Evolutionary conservation across 306 rosid genomes (phyloP), one percentile per base, ranked within the genome.

Genomic region (Echinosophora koreensis): DNA sequence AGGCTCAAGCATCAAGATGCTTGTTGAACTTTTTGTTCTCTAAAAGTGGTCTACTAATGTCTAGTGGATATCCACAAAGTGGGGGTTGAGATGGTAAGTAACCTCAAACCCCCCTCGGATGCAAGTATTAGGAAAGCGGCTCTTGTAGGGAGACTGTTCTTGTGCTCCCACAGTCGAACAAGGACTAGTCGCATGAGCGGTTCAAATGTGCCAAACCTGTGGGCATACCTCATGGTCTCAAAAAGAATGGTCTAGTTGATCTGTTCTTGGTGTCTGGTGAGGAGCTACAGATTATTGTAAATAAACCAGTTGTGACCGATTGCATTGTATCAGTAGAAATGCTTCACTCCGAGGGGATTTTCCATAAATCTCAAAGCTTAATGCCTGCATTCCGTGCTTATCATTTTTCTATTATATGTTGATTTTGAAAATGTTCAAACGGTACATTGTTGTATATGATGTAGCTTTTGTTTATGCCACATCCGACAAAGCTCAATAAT

Each of bases 391-490:
- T 44, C 14, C 49, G n/a, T 75, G 52, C 16, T 63, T 38, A 56
- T 55, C 32, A 42, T 59, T 34, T 49, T 11, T 47, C 39, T 10
- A 28, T 32, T 12, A 16, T 38, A 44, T 57, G 71, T 79, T 79
- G 66, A 71, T 78, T 22, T 4, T 2, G 58, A 61, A 71, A 69
- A 16, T 27, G 61, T 70, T 61, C 56, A 69, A 70, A 27, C 39
- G 50, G 34, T 59, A 7, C 18, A 69, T 34, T 57, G 67, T 66
- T 77, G 50, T 54, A 66, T 76, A 30, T 49, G 8, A 30, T 49
- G 8, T n/a, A 18, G 13, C 42, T 50, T 61, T 10, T 60, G 17
- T 16, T 16, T 34, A 17, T 59, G 8, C 4, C 5, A n/a, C 17
- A 9, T 30, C 41, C 5, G 65, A 56, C 15, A 77, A 37, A 54